Evolutionary conservation across 805 yeast genomes (phyloP).

Genomic region (Yamadazyma ubonensis): DNA sequence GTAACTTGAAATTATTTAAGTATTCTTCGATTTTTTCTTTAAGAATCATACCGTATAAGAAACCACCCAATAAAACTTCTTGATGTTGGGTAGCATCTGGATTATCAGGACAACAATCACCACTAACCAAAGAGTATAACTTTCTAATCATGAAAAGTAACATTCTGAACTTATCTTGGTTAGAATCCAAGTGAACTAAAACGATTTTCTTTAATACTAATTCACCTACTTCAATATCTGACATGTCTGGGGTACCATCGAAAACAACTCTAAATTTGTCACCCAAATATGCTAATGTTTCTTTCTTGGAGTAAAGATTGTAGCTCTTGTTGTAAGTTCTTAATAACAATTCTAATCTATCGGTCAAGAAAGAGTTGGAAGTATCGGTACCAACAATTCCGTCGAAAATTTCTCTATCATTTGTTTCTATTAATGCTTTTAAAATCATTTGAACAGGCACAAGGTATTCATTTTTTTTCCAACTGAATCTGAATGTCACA

Average conservation of each 20-base stretch:
- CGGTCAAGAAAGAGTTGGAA: slow-evolving; percentile 89
- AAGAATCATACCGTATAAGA: slow-evolving; percentile 92
- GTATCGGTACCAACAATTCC: slow-evolving; percentile 91
- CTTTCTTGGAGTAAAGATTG: slow-evolving; percentile 73
- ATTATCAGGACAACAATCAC: slow-evolving; percentile 94
- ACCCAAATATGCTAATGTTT: slow-evolving; percentile 92
- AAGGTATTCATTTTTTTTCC: slow-evolving; percentile 94
- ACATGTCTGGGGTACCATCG: slow-evolving; percentile 81
- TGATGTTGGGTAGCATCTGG: slow-evolving; percentile 99
- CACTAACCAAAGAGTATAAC: slow-evolving; percentile 90
- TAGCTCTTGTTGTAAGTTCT: slow-evolving; percentile 79
- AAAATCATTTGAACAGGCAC: slow-evolving; percentile 91
- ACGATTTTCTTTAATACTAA: slow-evolving; percentile 82
- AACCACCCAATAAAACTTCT: slow-evolving; percentile 92
- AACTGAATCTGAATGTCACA: slow-evolving; percentile 92
- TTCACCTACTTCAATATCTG: slow-evolving; percentile 88
- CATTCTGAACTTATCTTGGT: slow-evolving; percentile 81
- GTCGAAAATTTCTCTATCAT: slow-evolving; percentile 93
- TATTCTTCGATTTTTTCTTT: slow-evolving; percentile 97
- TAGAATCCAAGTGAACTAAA: slow-evolving; percentile 76
- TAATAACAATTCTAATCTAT: slow-evolving; percentile 91
- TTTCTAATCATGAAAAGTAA: slow-evolving; percentile 93
- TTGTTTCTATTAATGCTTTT: slow-evolving; percentile 86
- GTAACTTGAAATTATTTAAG: slow-evolving; percentile 66
- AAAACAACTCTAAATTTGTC: slow-evolving; percentile 94